Evolutionary conservation across 2,329 filamentous ascomycete genomes (phyloP).

Genomic region (Xylariaceae sp.): DNA sequence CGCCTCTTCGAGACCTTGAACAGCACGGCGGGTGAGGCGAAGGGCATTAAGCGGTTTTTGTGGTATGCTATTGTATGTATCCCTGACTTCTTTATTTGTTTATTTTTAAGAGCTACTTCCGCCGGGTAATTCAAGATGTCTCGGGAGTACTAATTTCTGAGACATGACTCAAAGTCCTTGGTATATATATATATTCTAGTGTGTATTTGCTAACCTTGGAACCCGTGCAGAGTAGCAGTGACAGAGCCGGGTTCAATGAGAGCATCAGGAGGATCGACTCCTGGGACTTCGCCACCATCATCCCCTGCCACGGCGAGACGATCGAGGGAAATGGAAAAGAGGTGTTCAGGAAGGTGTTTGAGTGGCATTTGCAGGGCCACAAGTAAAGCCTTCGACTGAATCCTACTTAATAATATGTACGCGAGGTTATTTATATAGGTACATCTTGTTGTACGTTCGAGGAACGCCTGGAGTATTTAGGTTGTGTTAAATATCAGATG

Average conservation of each 20-base stretch:
- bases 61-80: constrained; percentile 81
- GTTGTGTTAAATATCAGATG: constrained; percentile 14
- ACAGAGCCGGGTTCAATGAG: constrained; percentile 70
- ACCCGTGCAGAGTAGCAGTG: constrained; percentile 57
- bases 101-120: too few species aligned
- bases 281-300: constrained; percentile 85
- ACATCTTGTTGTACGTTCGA: too few species aligned
- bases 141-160: too few species aligned
- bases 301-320: constrained; percentile 93
- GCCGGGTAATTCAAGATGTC: too few species aligned
- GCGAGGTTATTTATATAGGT: too few species aligned
- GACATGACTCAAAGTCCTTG: too few species aligned
- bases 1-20: constrained; percentile 57
- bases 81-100: too few species aligned
- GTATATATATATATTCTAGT: too few species aligned
- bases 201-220: too few species aligned
- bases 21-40: constrained; percentile 65
- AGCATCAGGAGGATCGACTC: constrained; percentile 68
- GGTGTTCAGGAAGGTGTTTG: constrained; percentile 76
- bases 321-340: constrained; percentile 75
- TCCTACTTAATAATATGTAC: too few species aligned
- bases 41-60: constrained; percentile 75
- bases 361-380: constrained; percentile 71
- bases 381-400: constrained; percentile 29
- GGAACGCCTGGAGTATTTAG: neutral